Evolutionary conservation across 2,329 filamentous ascomycete genomes (phyloP).

Genomic region (Leptographium radiaticola): DNA sequence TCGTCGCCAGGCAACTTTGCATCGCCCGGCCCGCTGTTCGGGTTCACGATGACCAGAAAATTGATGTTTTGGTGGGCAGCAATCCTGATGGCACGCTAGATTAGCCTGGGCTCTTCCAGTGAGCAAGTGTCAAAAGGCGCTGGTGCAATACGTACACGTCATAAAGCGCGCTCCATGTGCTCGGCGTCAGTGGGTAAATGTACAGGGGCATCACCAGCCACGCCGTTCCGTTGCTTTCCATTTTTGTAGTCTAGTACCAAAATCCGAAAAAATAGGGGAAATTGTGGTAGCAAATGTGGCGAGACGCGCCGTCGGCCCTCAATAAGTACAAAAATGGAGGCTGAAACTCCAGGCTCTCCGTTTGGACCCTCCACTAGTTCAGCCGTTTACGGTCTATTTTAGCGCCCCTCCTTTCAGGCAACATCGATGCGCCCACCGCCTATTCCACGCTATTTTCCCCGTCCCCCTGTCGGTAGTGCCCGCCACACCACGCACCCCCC

Average conservation of each 20-base stretch:
- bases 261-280: not conserved
- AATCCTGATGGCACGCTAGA: not conserved
- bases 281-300: not conserved
- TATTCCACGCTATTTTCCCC: not conserved
- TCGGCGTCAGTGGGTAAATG: conserved; percentile 3
- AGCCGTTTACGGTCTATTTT: not conserved
- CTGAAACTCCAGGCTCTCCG: not conserved
- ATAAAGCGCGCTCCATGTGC: conserved; percentile 3
- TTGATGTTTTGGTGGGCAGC: not conserved
- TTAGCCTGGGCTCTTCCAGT: not conserved
- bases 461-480: not conserved
- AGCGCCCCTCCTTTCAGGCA: not conserved
- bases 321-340: not conserved
- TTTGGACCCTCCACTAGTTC: not conserved
- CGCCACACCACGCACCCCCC: not conserved
- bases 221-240: not conserved
- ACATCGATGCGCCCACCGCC: not conserved
- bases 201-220: conserved; percentile 6
- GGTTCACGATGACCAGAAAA: conserved; percentile 3
- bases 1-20: conserved; percentile 2
- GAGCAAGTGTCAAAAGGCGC: not conserved
- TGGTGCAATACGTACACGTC: conserved; percentile 1
- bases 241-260: not conserved
- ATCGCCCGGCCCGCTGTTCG: conserved; percentile 3
- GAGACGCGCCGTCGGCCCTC: not conserved